A percentile compares a stretch with the other conserved stretches of the same genome.
Conservation (phyloP, 2,329 filamentous ascomycete species). For the Phialemoniopsis sp. region DNA sequence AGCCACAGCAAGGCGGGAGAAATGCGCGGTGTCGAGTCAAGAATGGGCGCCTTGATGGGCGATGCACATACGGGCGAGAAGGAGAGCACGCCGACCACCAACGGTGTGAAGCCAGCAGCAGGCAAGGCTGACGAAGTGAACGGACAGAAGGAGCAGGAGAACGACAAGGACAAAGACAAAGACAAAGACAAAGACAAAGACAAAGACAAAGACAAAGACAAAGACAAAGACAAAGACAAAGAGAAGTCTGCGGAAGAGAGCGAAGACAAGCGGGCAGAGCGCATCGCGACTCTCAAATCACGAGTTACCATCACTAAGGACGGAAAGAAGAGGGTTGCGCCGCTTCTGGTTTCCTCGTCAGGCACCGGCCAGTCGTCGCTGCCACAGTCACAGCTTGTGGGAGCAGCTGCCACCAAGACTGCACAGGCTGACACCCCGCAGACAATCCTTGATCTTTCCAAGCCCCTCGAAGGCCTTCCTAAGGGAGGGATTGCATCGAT, state of each 20-base stretch:
- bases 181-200: slow-evolving; percentile 17
- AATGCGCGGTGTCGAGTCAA: slow-evolving; percentile 81
- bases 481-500: slow-evolving; percentile 83
- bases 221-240: slow-evolving; percentile 26
- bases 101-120: slow-evolving; percentile 42
- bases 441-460: slow-evolving; percentile 83
- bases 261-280: slow-evolving; percentile 48
- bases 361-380: slow-evolving; percentile 83
- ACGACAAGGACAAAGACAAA: slow-evolving; percentile 20
- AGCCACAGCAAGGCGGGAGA: slow-evolving; percentile 91
- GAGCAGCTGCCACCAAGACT: slow-evolving; percentile 61
- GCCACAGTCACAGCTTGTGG: slow-evolving; percentile 83
- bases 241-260: slow-evolving; percentile 35
- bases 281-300: slow-evolving; percentile 69
- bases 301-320: slow-evolving; percentile 94
- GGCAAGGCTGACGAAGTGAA: slow-evolving; percentile 34
- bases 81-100: slow-evolving; percentile 36
- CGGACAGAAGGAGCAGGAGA: slow-evolving; percentile 28
- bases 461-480: slow-evolving; percentile 88
- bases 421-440: slow-evolving; percentile 70
- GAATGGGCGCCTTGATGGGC: slow-evolving; percentile 98
- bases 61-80: slow-evolving; percentile 60
- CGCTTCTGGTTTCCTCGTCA: slow-evolving; percentile 85
- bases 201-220: slow-evolving; percentile 22
- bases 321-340: slow-evolving; percentile 92